These are phyloP conservation scores for Leccinum truebloodii DNA, from an alignment of 768 basidiomycete genomes.

Conservation along the genomic window DNA sequence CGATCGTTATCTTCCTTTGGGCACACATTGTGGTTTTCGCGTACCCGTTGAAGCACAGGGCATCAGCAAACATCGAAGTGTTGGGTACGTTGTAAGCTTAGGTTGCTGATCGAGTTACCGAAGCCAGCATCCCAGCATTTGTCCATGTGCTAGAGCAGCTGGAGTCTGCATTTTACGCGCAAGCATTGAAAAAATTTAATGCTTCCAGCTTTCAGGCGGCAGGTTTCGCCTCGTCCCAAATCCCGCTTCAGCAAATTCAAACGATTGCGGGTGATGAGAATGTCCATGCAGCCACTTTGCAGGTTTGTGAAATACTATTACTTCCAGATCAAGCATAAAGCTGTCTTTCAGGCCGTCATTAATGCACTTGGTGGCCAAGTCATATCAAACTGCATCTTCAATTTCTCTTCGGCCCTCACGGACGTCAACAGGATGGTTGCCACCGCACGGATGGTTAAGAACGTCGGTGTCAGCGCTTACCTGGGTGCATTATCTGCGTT, in stretches of 20 bases:
- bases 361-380: slow-evolving; percentile 54
- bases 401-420: slow-evolving; percentile 61
- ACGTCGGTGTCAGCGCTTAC: slow-evolving; percentile 75
- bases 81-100: slow-evolving; percentile 48
- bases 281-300: slow-evolving; percentile 55
- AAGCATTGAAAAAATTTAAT: slow-evolving; percentile 67
- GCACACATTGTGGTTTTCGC: slow-evolving; percentile 4
- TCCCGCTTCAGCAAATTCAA: slow-evolving; percentile 63
- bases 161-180: slow-evolving; percentile 66
- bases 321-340: not conserved
- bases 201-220: slow-evolving; percentile 61
- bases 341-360: slow-evolving; percentile 42
- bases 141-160: slow-evolving; percentile 75
- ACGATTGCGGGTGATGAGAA: slow-evolving; percentile 63
- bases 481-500: slow-evolving; percentile 71
- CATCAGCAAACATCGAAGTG: slow-evolving; percentile 41
- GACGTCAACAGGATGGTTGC: slow-evolving; percentile 71
- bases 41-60: slow-evolving; percentile 9
- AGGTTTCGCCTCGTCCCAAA: slow-evolving; percentile 56
- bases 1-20: not conserved
- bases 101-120: not conserved
- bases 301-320: slow-evolving; percentile 37
- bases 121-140: slow-evolving; percentile 50
- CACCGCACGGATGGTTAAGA: slow-evolving; percentile 73
- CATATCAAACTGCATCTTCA: slow-evolving; percentile 62